Base-by-base conservation (phyloP, 306 rosid genomes). In the Hippophae gyantsensis region DNA sequence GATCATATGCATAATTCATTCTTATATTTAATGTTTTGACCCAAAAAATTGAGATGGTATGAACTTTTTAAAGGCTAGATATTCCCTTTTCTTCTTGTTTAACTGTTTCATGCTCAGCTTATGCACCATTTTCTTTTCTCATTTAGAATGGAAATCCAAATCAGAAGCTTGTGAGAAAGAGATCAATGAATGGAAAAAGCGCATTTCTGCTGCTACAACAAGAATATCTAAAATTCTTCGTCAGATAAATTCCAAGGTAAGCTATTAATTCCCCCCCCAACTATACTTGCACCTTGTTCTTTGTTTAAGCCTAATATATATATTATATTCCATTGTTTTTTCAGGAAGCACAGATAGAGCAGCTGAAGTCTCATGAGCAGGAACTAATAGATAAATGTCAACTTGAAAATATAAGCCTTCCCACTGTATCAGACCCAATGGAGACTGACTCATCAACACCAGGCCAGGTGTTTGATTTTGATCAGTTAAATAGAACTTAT, bases 131-230 rank as follows among this genome's bases (percentile, higher is more conserved):
- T 9, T 60, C 55, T 7, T 10, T 52, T 27, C 62, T 47, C 60
- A 42, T 49, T 52, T 66, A 93, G 99, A 82, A 63, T 93, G 90
- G 99, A 93, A 84, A 76, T 84, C 84, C n/a, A 89, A 78, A 84
- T 79, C 86, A 65, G 99, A 93, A 54, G 95, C 68, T 23, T 84
- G 95, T 69, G 99, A 93, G 73, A 86, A 84, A 80, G 97, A 88
- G 32, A 93, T 93, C 75, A 97, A 84, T 56, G 99, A 93, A 49
- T 93, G 99, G 97, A 86, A 82, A 81, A 93, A 93, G 76, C 76
- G 68, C 67, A 80, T 85, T 80, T 93, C 99, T 64, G 66, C 83
- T 38, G 84, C 94, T 64, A 93, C 99, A 68, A 82, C 99, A 65
- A 84, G 70, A 72, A 60, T 89, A 65, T 80, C 97, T 38, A 93